These are phyloP conservation scores for Fusarium praegraminearum DNA, from an alignment of 2,329 filamentous ascomycete genomes.

Conservation along the genomic window DNA sequence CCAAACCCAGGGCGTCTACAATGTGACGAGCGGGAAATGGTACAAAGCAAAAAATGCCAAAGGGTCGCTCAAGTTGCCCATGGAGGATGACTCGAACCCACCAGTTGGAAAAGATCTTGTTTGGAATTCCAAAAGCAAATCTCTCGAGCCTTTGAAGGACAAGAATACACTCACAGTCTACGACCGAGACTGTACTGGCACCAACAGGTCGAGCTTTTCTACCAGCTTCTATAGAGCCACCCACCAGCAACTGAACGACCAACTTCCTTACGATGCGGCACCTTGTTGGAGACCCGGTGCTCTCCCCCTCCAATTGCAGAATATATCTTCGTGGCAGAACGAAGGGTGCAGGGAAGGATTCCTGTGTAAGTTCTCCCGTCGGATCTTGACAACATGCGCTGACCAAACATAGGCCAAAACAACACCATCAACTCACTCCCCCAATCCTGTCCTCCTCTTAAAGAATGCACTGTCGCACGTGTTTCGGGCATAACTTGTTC, in stretches of 20 bases:
- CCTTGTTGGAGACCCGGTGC: slow-evolving; percentile 57
- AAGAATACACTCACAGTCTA: slow-evolving; percentile 49
- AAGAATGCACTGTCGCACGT: slow-evolving; percentile 54
- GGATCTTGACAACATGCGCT: not conserved
- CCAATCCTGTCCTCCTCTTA: slow-evolving; percentile 58
- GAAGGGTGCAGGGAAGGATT: slow-evolving; percentile 58
- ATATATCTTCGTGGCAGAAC: slow-evolving; percentile 51
- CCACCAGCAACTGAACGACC: slow-evolving; percentile 39
- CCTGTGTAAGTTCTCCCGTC: slow-evolving; percentile 52
- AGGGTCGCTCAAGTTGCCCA: slow-evolving; percentile 43
- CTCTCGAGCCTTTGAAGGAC: slow-evolving; percentile 47
- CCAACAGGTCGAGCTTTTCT: slow-evolving; percentile 57
- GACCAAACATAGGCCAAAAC: slow-evolving; percentile 52
- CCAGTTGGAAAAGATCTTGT: slow-evolving; percentile 50
- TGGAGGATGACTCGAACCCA: slow-evolving; percentile 54
- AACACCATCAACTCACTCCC: slow-evolving; percentile 61
- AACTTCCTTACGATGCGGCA: slow-evolving; percentile 53
- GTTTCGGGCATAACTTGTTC: slow-evolving; percentile 52
- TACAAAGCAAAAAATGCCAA: slow-evolving; percentile 51
- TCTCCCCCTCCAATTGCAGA: slow-evolving; percentile 57
- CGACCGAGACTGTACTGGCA: slow-evolving; percentile 57
- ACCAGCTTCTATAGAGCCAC: slow-evolving; percentile 56
- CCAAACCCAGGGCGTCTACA: slow-evolving; percentile 56
- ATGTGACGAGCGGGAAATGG: slow-evolving; percentile 56
- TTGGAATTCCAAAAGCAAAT: slow-evolving; percentile 45